Conservation (phyloP, 306 rosid genomes). For the Vigna angularis region DNA sequence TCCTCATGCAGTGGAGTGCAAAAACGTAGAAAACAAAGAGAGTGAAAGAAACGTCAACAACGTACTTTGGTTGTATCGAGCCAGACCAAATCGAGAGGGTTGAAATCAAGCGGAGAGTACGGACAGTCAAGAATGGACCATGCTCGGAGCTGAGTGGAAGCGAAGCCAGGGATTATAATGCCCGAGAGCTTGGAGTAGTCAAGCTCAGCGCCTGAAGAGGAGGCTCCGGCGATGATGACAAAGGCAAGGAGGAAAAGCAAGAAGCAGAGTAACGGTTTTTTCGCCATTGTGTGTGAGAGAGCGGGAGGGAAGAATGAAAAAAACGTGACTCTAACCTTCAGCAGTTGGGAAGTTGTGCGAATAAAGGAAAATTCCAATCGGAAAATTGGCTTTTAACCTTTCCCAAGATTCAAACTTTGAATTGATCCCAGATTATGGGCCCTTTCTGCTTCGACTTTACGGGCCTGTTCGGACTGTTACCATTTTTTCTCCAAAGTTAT, state of each 20-base stretch:
- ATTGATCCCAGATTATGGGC: not conserved
- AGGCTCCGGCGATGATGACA: conserved; percentile 7
- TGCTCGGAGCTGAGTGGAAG: conserved; percentile 98
- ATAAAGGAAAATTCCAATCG: conserved; percentile 5
- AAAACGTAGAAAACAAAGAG: conserved; percentile 1
- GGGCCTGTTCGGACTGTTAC: not conserved
- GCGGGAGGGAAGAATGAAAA: conserved; percentile 9
- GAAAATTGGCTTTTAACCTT: conserved; percentile 17
- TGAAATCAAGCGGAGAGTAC: conserved; percentile 95
- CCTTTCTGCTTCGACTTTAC: not conserved
- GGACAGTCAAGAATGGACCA: conserved; percentile 99
- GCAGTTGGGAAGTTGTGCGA: not conserved
- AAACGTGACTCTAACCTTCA: conserved; percentile 21
- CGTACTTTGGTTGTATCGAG: conserved; percentile 89
- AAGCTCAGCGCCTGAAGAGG: conserved; percentile 46
- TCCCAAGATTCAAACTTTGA: conserved; percentile 9
- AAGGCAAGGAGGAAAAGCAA: conserved; percentile 40
- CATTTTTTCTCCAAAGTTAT: no score
- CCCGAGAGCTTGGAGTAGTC: conserved; percentile 93
- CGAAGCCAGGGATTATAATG: conserved; percentile 94
- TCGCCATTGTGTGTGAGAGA: conserved; percentile 27
- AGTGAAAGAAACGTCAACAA: not conserved
- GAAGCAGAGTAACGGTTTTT: conserved; percentile 41
- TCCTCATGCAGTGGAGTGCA: not conserved
- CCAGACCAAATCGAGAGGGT: conserved; percentile 99